Evolutionary conservation across 2,329 filamentous ascomycete genomes (phyloP).

Genomic region (Calonectria crousiana): DNA sequence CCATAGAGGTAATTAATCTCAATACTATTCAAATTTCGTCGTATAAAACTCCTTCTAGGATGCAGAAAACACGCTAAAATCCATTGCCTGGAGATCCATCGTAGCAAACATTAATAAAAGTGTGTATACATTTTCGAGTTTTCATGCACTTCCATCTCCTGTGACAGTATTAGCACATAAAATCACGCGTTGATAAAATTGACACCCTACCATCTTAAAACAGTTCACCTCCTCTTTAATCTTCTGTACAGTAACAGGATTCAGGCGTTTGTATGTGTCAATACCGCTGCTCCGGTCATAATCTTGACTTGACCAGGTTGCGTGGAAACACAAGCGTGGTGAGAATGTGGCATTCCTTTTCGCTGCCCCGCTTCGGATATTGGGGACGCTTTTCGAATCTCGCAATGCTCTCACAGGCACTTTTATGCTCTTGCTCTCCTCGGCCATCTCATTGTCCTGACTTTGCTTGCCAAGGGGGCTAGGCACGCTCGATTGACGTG

Average conservation of each 20-base stretch:
- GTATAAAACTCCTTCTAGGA: not conserved
- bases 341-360: not conserved
- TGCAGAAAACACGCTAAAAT: not conserved
- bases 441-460: not conserved
- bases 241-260: not conserved
- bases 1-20: not conserved
- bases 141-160: not conserved
- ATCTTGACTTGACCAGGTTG: not conserved
- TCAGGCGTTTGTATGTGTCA: not conserved
- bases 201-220: not conserved
- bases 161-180: not conserved
- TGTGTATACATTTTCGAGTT: not conserved
- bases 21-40: not conserved
- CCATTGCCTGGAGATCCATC: not conserved
- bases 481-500: not conserved
- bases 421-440: not conserved
- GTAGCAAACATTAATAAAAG: not conserved
- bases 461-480: not conserved
- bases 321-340: not conserved
- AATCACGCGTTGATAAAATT: too few species aligned
- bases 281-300: not conserved
- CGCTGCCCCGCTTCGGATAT: not conserved
- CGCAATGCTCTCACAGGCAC: not conserved
- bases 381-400: not conserved
- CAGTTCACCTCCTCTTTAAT: not conserved